phyloP scores from a whole-genome alignment of 108 stramenopile species.

The Chaetoceros muelleri region DNA sequence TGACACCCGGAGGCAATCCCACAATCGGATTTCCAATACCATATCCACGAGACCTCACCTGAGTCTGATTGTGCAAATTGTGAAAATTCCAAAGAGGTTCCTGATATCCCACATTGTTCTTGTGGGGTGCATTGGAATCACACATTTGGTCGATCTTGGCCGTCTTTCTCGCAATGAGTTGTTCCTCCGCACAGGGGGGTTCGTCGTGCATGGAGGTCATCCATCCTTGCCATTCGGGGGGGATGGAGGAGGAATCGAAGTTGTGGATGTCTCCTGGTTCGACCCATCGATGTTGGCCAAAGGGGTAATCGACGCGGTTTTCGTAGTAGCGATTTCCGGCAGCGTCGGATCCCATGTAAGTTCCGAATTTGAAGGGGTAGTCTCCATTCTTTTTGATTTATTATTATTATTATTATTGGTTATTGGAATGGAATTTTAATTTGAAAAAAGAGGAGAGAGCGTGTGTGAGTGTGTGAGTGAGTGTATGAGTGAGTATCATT shows the following conservation, averaged over 20 bases:
- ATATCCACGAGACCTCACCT: slow-evolving; percentile 78
- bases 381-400: slow-evolving; percentile 81
- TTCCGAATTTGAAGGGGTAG: slow-evolving; percentile 92
- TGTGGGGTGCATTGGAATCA: slow-evolving; percentile 41
- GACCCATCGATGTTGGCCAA: slow-evolving; percentile 94
- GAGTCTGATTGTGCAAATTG: slow-evolving; percentile 74
- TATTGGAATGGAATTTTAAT: slow-evolving; percentile 5
- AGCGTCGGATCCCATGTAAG: slow-evolving; percentile 86
- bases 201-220: slow-evolving; percentile 85
- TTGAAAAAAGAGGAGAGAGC: background rate
- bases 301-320: slow-evolving; percentile 87
- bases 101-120: slow-evolving; percentile 71
- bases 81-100: slow-evolving; percentile 62
- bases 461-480: background rate
- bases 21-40: slow-evolving; percentile 80
- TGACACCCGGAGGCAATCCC: slow-evolving; percentile 55
- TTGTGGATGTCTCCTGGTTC: slow-evolving; percentile 91
- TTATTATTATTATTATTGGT: background rate
- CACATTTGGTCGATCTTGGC: slow-evolving; percentile 31
- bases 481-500: background rate
- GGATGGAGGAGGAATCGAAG: slow-evolving; percentile 83
- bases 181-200: slow-evolving; percentile 48
- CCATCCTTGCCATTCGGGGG: slow-evolving; percentile 95
- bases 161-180: slow-evolving; percentile 24
- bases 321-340: slow-evolving; percentile 94